phyloP scores from a whole-genome alignment of 208 protist genomes.

The Leishmania arabica region DNA sequence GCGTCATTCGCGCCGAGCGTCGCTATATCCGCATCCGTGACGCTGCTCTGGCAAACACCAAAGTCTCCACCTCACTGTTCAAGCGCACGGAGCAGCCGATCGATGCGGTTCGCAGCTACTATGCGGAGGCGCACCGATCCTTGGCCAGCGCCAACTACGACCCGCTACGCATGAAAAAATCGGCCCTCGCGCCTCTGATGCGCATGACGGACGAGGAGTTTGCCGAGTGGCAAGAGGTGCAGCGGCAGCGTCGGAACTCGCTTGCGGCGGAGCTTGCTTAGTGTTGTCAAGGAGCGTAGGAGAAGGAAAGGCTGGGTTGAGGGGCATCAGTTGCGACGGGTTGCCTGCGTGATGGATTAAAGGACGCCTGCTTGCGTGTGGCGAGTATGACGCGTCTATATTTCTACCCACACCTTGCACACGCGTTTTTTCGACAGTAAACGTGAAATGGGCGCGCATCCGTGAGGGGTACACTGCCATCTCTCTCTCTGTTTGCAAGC shows the following conservation, averaged over 20 bases:
- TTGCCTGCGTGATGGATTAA: neutral
- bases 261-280: slow-evolving; percentile 60
- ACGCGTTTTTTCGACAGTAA: neutral
- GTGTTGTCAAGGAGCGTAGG: neutral
- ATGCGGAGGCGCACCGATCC: slow-evolving; percentile 77
- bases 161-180: slow-evolving; percentile 81
- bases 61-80: slow-evolving; percentile 39
- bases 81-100: slow-evolving; percentile 65
- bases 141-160: slow-evolving; percentile 85
- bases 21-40: slow-evolving; percentile 70
- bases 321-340: neutral
- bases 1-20: slow-evolving; percentile 72
- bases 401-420: neutral
- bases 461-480: neutral
- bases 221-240: slow-evolving; percentile 61
- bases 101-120: slow-evolving; percentile 59
- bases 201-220: slow-evolving; percentile 75
- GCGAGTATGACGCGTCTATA: neutral
- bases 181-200: slow-evolving; percentile 62
- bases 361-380: neutral
- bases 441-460: neutral
- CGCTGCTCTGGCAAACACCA: slow-evolving; percentile 34
- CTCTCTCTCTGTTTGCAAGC: slow-evolving; percentile 13
- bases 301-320: neutral
- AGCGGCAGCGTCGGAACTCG: slow-evolving; percentile 54